Base-by-base conservation (phyloP, 2,329 filamentous ascomycete genomes). In the Cercospora sp. region DNA sequence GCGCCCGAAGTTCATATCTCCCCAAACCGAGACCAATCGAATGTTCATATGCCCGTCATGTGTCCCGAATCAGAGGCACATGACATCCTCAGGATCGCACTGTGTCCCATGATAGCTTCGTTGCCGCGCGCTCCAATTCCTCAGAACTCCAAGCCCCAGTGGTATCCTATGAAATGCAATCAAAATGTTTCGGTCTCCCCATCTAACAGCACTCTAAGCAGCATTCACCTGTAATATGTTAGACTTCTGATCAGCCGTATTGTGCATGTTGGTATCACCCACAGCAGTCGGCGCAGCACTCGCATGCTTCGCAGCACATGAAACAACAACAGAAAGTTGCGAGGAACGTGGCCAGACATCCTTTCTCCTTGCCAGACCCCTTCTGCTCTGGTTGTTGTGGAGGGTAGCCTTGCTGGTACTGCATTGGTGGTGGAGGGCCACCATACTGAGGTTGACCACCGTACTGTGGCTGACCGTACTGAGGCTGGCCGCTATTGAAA, bases 261-360 rank as follows among this genome's bases (percentile, higher is more conserved):
- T 31, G 16, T n/a, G 23, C 23, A 28, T 33, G 73, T 76, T 63
- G 79, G 10, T 20, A 82, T 77, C 84, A 87, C 67, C 86, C 86
- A 73, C 85, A 85, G 77, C 86, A 88, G 5, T 89, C 87, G n/a
- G 83, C 80, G 75, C 87, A 89, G 79, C 87, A 89, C 77, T 89
- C 87, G 74, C 87, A 89, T 30, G 84, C 82, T 78, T 89, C 87
- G 75, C 89, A 87, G 73, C 86, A 88, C 30, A 89, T 82, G 78
- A 87, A 89, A 75, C 87, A 89, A 77, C 87, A 90, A 80, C 87
- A 89, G 42, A 89, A 77, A 36, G 81, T 81, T 59, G 85, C 85
- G 60, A 88, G 76, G 79, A 86, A 87, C 13, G 83, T 80, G 58
- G 76, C 78, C 64, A 88, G 77, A 72, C 85, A 87, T 59, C 85